Base-by-base conservation (phyloP, 352 stramenopile species). In the Globisporangium echinulatum region DNA sequence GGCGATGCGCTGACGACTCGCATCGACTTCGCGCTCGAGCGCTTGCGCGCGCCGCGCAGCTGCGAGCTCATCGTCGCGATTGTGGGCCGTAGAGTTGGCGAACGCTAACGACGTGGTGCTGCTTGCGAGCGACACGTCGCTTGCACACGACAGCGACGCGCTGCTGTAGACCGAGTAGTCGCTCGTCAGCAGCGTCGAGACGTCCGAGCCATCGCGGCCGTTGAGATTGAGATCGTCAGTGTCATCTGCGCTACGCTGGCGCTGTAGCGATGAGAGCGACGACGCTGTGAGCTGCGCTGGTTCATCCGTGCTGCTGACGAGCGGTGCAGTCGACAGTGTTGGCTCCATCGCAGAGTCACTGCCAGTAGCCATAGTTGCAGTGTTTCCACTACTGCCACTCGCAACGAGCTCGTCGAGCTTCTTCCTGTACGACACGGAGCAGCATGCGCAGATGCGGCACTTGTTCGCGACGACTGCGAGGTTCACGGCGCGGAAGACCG, bases 381-480 rank as follows among this genome's bases (percentile, higher is more conserved):
- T 40, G 19, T 1, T 33, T 15, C 25, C 8, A n/a, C 19, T 17
- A 10, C 9, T 14, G 10, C 14, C 49, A 11, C 14, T 15, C 10
- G 15, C 38, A 1, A 47, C 19, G 13, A 42, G 43, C 17, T 65
- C 58, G 7, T 69, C 61, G 48, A 66, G 11, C 58, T 69, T 74
- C 63, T 79, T 79, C 3, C 82, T 74, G 51, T 87, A 88, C 10
- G 74, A 67, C 11, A 92, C 63, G 25, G 87, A 88, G 52, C 82
- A 92, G 48, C 75, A 87, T 14, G 78, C 85, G 56, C 82, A 92
- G 44, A 90, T 74, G 11, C 82, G 82, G 25, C 82, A 74, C 53
- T 87, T 87, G 59, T 69, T 81, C 50, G 82, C 76, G 52, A 82
- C 52, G 14, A 88, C 64, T 0, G 77, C 81, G 15, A 88, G 61